These are phyloP conservation scores for Gloeostereum incarnatum DNA, from an alignment of 768 basidiomycete genomes.

Conservation along the genomic window DNA sequence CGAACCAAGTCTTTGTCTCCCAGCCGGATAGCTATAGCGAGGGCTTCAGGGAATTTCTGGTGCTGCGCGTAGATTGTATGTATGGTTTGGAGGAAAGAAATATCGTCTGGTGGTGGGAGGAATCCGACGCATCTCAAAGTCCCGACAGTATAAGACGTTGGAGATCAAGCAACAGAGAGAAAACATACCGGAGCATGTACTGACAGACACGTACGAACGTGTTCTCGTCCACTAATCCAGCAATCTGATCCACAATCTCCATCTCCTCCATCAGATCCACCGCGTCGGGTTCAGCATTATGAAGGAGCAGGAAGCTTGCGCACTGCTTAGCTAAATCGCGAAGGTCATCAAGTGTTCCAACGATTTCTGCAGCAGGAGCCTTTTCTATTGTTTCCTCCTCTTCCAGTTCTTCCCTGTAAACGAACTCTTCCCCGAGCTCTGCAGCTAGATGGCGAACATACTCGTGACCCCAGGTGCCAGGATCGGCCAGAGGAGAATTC, in stretches of 20 bases:
- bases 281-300: slow-evolving; percentile 98
- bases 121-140: slow-evolving; percentile 75
- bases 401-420: slow-evolving; percentile 36
- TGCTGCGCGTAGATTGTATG: slow-evolving; percentile 85
- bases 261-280: slow-evolving; percentile 93
- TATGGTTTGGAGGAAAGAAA: slow-evolving; percentile 80
- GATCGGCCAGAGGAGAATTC: slow-evolving; percentile 67
- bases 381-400: slow-evolving; percentile 20
- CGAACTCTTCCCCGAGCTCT: slow-evolving; percentile 92
- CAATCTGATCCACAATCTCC: slow-evolving; percentile 78
- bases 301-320: slow-evolving; percentile 79
- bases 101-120: slow-evolving; percentile 88
- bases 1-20: slow-evolving; percentile 73
- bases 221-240: slow-evolving; percentile 74
- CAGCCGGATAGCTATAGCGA: slow-evolving; percentile 78
- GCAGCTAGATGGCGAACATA: slow-evolving; percentile 96
- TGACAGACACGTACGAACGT: slow-evolving; percentile 85
- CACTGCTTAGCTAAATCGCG: slow-evolving; percentile 73
- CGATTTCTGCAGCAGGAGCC: slow-evolving; percentile 21
- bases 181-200: slow-evolving; percentile 91
- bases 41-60: slow-evolving; percentile 84
- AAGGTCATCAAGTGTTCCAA: slow-evolving; percentile 68
- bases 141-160: slow-evolving; percentile 6
- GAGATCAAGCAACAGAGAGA: not conserved
- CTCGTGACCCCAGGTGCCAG: slow-evolving; percentile 98